phyloP scores from a whole-genome alignment of 768 basidiomycete species.

The Cystobasidiopsis lactophilus region DNA sequence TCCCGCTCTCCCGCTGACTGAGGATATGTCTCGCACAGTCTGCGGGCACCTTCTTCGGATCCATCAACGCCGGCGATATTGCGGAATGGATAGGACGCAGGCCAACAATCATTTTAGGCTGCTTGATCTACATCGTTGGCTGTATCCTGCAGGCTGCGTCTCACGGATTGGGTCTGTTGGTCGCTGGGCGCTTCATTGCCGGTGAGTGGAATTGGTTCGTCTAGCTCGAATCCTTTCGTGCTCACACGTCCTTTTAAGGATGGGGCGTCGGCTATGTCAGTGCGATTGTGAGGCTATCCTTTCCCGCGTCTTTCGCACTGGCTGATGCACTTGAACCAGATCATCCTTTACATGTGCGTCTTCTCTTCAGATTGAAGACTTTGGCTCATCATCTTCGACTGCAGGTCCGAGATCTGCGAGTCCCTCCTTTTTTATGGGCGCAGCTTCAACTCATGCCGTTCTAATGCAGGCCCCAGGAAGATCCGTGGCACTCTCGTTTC shows the following conservation, averaged over 20 bases:
- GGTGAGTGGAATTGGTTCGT: constrained; percentile 25
- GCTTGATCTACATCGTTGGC: constrained; percentile 39
- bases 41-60: constrained; percentile 54
- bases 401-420: constrained; percentile 34
- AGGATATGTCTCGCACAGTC: constrained; percentile 25
- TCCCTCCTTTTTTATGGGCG: too few relatives aligned
- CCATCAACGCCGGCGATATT: constrained; percentile 27
- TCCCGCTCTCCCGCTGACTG: neutral
- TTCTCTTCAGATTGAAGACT: too few relatives aligned
- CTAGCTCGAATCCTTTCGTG: constrained; percentile 34
- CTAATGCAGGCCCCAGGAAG: constrained; percentile 53
- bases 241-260: constrained; percentile 62
- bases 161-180: constrained; percentile 20
- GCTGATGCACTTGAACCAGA: too few relatives aligned
- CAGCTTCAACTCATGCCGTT: too few relatives aligned
- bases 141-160: constrained; percentile 42
- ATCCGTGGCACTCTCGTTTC: constrained; percentile 48
- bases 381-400: constrained; percentile 30
- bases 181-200: constrained; percentile 43
- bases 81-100: constrained; percentile 26
- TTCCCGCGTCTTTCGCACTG: too few relatives aligned
- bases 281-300: too few relatives aligned
- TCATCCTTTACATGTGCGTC: too few relatives aligned
- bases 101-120: constrained; percentile 30
- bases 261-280: constrained; percentile 61